phyloP scores from a whole-genome alignment of 805 yeast species.

The Lachancea waltii region DNA sequence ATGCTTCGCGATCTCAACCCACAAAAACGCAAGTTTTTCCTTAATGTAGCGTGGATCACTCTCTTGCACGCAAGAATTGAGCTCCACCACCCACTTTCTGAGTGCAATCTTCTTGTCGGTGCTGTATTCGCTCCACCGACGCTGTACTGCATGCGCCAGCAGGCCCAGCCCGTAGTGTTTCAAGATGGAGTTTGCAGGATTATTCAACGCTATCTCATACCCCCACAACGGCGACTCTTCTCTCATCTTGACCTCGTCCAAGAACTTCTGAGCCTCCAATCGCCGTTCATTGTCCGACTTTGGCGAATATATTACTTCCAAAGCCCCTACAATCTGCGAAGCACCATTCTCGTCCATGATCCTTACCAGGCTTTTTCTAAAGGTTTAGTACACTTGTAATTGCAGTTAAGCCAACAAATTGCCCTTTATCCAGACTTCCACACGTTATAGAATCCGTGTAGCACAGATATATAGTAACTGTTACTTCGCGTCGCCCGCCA shows the following conservation, averaged over 20 bases:
- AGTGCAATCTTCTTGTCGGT: constrained; percentile 57
- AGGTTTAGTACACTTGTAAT: not conserved
- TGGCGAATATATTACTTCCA: constrained; percentile 67
- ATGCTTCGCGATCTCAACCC: constrained; percentile 89
- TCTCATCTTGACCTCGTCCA: constrained; percentile 68
- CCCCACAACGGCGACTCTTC: constrained; percentile 92
- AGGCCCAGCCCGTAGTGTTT: constrained; percentile 87
- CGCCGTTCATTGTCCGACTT: constrained; percentile 53
- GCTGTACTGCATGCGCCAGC: constrained; percentile 62
- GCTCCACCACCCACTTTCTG: constrained; percentile 78
- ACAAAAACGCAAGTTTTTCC: constrained; percentile 81
- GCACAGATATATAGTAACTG: too few relatives aligned
- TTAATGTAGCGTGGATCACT: constrained; percentile 83
- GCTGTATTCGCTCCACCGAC: constrained; percentile 48
- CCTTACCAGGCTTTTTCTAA: not conserved
- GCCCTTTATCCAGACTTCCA: too few relatives aligned
- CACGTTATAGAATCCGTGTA: too few relatives aligned
- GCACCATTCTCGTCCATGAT: constrained; percentile 64
- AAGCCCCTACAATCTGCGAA: constrained; percentile 67
- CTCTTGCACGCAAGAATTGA: constrained; percentile 52
- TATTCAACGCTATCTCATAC: constrained; percentile 67
- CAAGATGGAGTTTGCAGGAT: constrained; percentile 57
- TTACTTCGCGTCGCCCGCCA: too few relatives aligned
- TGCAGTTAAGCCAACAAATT: not conserved
- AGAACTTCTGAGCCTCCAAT: constrained; percentile 53